Conservation (phyloP, 2,329 filamentous ascomycete species). For the Waltergamsia citrina region DNA sequence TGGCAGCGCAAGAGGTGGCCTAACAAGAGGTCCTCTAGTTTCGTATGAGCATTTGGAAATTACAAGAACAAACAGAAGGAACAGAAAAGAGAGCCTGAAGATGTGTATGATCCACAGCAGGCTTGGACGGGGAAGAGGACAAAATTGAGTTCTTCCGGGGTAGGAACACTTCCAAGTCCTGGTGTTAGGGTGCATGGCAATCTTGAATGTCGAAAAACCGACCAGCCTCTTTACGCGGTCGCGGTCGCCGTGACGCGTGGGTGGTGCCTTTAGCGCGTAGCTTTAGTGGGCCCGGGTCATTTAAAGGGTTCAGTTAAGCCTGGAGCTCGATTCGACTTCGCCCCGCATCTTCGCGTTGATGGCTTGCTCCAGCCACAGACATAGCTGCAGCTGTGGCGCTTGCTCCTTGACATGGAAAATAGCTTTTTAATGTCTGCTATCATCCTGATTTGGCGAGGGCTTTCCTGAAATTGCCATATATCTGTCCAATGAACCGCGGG, state of each 20-base stretch:
- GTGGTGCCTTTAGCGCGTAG: not conserved
- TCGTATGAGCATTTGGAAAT: conserved; percentile 2
- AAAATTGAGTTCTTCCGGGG: too few species aligned
- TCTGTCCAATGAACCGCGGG: too few species aligned
- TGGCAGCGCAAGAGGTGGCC: conserved; percentile 13
- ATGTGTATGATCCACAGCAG: not conserved
- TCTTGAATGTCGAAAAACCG: not conserved
- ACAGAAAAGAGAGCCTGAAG: not conserved
- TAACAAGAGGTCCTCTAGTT: not conserved
- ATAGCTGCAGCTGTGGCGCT: too few species aligned
- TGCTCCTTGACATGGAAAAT: too few species aligned
- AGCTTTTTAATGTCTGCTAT: too few species aligned
- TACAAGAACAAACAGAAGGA: not conserved
- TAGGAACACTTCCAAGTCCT: too few species aligned
- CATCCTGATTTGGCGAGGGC: too few species aligned
- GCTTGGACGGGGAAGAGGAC: too few species aligned
- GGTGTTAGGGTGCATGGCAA: not conserved
- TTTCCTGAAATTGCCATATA: too few species aligned
- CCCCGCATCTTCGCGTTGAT: too few species aligned
- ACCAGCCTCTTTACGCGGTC: conserved; percentile 2
- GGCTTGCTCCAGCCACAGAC: too few species aligned
- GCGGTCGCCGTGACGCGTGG: not conserved
- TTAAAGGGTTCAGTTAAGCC: not conserved
- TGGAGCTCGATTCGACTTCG: too few species aligned
- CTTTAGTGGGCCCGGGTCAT: not conserved